phyloP scores from a whole-genome alignment of 2,329 filamentous ascomycete species.

The Penicillium sumatraense region DNA sequence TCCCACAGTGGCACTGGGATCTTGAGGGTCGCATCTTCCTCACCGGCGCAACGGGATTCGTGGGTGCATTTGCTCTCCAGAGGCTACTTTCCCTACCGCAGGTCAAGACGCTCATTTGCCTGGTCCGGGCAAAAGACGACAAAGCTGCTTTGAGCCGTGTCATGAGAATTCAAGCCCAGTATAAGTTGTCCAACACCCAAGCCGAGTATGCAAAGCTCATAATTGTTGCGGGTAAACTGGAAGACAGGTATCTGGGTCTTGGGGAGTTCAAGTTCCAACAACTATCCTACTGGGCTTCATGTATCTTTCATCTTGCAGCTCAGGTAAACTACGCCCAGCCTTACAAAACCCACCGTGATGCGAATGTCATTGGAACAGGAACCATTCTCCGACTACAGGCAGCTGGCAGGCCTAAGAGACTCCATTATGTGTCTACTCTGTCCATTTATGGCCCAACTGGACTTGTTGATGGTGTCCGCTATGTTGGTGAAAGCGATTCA shows the following conservation, averaged over 20 bases:
- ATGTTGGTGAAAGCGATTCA: conserved; percentile 11
- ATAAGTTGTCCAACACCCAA: neutral
- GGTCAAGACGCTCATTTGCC: conserved; percentile 34
- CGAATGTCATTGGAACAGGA: conserved; percentile 7
- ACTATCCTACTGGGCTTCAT: conserved; percentile 4
- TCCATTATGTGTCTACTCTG: conserved; percentile 26
- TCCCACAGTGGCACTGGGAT: neutral
- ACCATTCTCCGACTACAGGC: conserved; percentile 8
- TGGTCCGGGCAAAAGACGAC: conserved; percentile 15
- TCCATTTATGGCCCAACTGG: conserved; percentile 18
- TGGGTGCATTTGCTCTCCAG: conserved; percentile 7
- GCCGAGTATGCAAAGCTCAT: no score
- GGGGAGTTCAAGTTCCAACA: neutral
- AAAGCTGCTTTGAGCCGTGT: conserved; percentile 4
- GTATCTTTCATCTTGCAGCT: conserved; percentile 20
- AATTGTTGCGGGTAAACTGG: conserved; percentile 9
- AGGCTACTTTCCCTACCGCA: conserved; percentile 15
- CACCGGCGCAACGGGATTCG: conserved; percentile 13
- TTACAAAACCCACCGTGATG: conserved; percentile 10
- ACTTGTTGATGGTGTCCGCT: neutral
- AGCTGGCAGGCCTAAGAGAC: conserved; percentile 13
- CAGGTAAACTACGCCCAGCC: conserved; percentile 8
- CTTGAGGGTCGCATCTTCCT: conserved; percentile 11
- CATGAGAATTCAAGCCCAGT: conserved; percentile 4
- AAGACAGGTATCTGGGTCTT: conserved; percentile 6